phyloP scores from a whole-genome alignment of 352 stramenopile genomes.

The Phytophthora tubulina region DNA sequence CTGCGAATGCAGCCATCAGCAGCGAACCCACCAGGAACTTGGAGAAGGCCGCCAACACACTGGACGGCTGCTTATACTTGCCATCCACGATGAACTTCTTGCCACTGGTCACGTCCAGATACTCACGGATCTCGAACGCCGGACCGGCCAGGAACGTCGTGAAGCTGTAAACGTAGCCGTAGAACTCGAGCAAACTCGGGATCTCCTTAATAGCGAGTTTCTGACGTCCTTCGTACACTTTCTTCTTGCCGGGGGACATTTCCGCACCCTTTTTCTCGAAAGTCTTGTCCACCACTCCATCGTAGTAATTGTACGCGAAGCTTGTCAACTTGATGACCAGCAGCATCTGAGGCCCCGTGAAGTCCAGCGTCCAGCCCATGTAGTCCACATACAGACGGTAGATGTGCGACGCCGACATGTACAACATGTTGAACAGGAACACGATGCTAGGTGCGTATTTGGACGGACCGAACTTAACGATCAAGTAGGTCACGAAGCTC shows the following conservation, averaged over 20 bases:
- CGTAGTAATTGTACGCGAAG: constrained; percentile 98
- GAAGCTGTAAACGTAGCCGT: constrained; percentile 98
- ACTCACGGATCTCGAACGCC: constrained; percentile 96
- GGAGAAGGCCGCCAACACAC: constrained; percentile 75
- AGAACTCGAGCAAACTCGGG: constrained; percentile 94
- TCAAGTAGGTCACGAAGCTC: constrained; percentile 90
- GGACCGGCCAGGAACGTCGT: constrained; percentile 96
- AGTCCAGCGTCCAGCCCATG: constrained; percentile 92
- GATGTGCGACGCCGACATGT: constrained; percentile 93
- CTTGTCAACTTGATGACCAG: constrained; percentile 98
- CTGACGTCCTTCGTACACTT: constrained; percentile 53
- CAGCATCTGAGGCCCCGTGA: constrained; percentile 92
- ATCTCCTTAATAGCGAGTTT: constrained; percentile 82
- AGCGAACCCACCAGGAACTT: constrained; percentile 78
- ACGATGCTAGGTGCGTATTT: constrained; percentile 84
- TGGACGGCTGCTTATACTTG: constrained; percentile 60
- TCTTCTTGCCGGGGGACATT: constrained; percentile 31
- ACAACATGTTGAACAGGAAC: constrained; percentile 95
- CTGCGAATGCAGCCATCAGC: constrained; percentile 68
- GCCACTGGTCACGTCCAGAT: constrained; percentile 81
- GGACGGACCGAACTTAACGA: constrained; percentile 76
- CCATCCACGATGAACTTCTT: constrained; percentile 66
- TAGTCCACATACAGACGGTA: constrained; percentile 97
- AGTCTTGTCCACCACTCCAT: constrained; percentile 86
- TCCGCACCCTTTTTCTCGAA: constrained; percentile 41